Base-by-base conservation (phyloP, 768 basidiomycete species). In the Serpula lacrymans region DNA sequence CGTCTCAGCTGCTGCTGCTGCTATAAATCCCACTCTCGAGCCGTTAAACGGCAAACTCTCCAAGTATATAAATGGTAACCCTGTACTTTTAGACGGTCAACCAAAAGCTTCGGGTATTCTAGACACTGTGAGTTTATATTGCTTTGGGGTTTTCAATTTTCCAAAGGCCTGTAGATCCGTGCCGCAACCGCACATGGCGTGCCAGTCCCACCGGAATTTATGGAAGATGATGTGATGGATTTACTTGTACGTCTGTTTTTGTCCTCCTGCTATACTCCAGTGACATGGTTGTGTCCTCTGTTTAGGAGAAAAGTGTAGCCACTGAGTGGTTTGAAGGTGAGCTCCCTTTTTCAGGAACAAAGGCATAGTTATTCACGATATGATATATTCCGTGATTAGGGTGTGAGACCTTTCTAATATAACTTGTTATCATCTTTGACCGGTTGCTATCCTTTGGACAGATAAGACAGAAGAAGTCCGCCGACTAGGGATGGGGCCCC, bases 381-480 rank as follows among this genome's bases (percentile, higher is more conserved):
- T 24, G 29, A 13, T 34, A 34, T 43, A 32, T 21, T 32, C 38
- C n/a, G 47, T 41, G 18, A 34, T 46, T 45, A 73, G 72, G 73
- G 60, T 75, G 72, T 75, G 56, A 59, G 54, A 52, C 39, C 39
- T 25, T 14, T 10, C 28, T 29, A 10, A 10, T n/a, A 35, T 35
- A 29, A 29, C 34, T 17, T 35, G 10, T 18, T 31, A n/a, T 16
- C 45, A 7, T 27, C n/a, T n/a, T n/a, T n/a, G n/a, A n/a, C n/a
- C n/a, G n/a, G n/a, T n/a, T n/a, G n/a, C n/a, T n/a, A n/a, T n/a
- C n/a, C n/a, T 54, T 40, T 50, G 43, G 45, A 43, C 42, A 84
- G 87, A 88, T 59, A 78, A 78, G 57, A 77, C 77, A 0, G 80
- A 83, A 51, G 86, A 88, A 67, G 83, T 86, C 40, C 74, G 83